Conservation (phyloP, 208 protist genomes). For the Acanthamoeba healyi region DNA sequence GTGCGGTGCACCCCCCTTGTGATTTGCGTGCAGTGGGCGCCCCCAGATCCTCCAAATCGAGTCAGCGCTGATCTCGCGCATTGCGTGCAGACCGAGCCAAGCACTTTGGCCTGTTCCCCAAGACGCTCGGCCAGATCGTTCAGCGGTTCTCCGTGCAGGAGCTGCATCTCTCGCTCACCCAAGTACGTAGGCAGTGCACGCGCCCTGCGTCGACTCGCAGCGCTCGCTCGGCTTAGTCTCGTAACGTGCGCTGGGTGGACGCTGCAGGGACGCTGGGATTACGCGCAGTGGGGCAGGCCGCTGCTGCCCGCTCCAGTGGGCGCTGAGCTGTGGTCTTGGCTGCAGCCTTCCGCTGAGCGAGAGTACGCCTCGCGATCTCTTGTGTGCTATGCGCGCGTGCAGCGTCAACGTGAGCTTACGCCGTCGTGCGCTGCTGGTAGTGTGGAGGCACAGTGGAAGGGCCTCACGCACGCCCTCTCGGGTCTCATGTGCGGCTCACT, state of each 20-base stretch:
- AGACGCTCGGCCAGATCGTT: slow-evolving; percentile 72
- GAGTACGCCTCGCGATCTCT: background rate
- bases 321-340: slow-evolving; percentile 84
- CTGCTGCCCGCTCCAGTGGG: slow-evolving; percentile 84
- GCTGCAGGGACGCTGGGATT: slow-evolving; percentile 87
- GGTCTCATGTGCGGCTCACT: slow-evolving; percentile 83
- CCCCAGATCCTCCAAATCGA: background rate
- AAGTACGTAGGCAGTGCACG: no score
- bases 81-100: slow-evolving; percentile 1
- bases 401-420: no score
- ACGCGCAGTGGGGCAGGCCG: slow-evolving; percentile 84
- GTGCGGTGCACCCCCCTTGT: background rate
- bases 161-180: slow-evolving; percentile 67
- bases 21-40: no score
- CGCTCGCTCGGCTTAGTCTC: no score
- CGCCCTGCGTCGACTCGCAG: no score
- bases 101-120: slow-evolving; percentile 72
- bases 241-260: no score
- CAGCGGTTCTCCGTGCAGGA: slow-evolving; percentile 54
- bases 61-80: background rate
- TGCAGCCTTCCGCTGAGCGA: slow-evolving; percentile 20
- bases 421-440: slow-evolving; percentile 37
- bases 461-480: slow-evolving; percentile 83
- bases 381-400: slow-evolving; percentile 18
- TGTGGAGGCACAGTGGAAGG: slow-evolving; percentile 84